Base-by-base conservation (phyloP, 1,139 yeast genomes). In the Geotrichum citri-aurantii region DNA sequence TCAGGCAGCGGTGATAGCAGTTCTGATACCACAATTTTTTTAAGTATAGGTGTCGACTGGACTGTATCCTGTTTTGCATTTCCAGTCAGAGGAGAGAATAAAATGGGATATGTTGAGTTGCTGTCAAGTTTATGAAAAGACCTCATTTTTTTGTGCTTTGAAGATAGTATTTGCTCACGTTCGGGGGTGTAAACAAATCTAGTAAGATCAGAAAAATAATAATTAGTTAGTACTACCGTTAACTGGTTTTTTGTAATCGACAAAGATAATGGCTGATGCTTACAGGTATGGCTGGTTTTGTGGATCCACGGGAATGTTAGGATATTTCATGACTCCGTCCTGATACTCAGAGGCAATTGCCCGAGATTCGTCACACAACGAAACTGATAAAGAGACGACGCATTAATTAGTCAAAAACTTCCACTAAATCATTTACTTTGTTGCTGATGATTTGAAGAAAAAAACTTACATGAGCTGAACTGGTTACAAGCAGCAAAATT, bases 351-450 rank as follows among this genome's bases (percentile, higher is more conserved):
- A 52, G 6, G 63, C 63, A 33, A 61, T 61, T 6, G 55, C 61
- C 24, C 63, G 50, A 11, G 63, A 61, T 52, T 61, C 63, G 44
- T 61, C 63, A 47, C 59, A 55, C 42, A 61, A 56, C 10, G 62
- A 52, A 44, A 56, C 55, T 40, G 46, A 33, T 12, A 29, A 52
- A 14, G 52, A 23, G 21, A 40, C 33, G 21, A 33, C 33, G 44
- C n/a, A 12, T 31, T 31, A 31, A n/a, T 31, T 31, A 31, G 11
- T 12, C 14, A 12, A 12, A 31, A 6, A n/a, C n/a, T n/a, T n/a
- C n/a, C n/a, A n/a, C n/a, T 12, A 31, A 31, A 29, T 12, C 14
- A 10, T 31, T 14, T 6, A 31, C 14, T 3, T 31, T 31, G 3
- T 11, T 31, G n/a, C n/a, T 12, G 37, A 8, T 11, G 14, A 31